phyloP scores from a whole-genome alignment of 768 basidiomycete species.

The Agaricus sinodeliciosus region DNA sequence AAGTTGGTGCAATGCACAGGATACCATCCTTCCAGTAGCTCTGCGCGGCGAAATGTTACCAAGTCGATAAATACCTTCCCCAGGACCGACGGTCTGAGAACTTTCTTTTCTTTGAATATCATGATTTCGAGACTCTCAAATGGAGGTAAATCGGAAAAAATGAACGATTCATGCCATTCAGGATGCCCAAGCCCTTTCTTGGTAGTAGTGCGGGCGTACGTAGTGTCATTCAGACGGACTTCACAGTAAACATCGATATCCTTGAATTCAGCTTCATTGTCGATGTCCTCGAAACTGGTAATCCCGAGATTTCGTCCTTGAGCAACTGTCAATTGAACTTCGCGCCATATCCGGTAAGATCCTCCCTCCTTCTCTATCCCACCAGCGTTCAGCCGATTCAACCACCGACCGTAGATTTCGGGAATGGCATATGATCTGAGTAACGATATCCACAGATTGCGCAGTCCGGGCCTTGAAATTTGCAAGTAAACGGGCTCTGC shows the following conservation, averaged over 20 bases:
- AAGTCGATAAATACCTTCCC: conserved; percentile 63
- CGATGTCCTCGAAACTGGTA: conserved; percentile 28
- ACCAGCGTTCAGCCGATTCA: conserved; percentile 18
- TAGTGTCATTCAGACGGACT: conserved; percentile 58
- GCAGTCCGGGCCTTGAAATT: conserved; percentile 56
- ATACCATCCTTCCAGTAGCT: conserved; percentile 80
- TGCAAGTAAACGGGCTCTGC: conserved; percentile 70
- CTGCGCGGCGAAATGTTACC: conserved; percentile 65
- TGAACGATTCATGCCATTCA: conserved; percentile 81
- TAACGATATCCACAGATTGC: conserved; percentile 73
- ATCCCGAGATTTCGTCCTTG: conserved; percentile 71
- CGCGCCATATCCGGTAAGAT: conserved; percentile 84
- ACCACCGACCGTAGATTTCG: conserved; percentile 66
- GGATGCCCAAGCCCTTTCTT: conserved; percentile 60
- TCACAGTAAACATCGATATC: conserved; percentile 77
- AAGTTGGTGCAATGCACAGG: conserved; percentile 50
- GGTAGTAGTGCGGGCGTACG: conserved; percentile 70
- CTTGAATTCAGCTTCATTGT: conserved; percentile 39
- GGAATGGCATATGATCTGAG: conserved; percentile 76
- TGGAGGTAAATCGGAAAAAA: conserved; percentile 69
- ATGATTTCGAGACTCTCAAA: conserved; percentile 65
- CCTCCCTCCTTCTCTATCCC: conserved; percentile 49
- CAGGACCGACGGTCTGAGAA: conserved; percentile 45
- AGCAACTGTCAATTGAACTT: conserved; percentile 65
- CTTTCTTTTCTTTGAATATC: conserved; percentile 65